phyloP scores from a whole-genome alignment of 495 filamentous ascomycete species.

The Penicillium malachiteum region DNA sequence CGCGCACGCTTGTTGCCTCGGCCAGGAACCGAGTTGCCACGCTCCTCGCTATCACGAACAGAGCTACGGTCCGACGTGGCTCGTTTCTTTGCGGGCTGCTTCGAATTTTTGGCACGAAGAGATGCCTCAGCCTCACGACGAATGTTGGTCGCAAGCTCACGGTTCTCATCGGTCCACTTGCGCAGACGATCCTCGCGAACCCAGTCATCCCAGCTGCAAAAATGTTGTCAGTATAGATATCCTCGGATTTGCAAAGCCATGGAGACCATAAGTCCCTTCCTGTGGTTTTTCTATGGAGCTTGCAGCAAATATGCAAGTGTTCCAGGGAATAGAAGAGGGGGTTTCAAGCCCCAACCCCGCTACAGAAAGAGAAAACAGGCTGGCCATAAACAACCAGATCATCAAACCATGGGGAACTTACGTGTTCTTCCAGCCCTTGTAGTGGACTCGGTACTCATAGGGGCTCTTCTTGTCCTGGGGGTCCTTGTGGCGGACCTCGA shows the following conservation, averaged over 20 bases:
- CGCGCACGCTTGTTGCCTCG: constrained; percentile 64
- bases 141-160: constrained; percentile 65
- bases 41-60: constrained; percentile 82
- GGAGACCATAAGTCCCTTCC: not conserved
- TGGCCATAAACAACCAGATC: not conserved
- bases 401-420: constrained; percentile 44
- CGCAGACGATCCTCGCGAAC: constrained; percentile 90
- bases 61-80: constrained; percentile 75
- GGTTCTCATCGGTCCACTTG: constrained; percentile 93
- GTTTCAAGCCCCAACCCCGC: no score
- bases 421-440: constrained; percentile 99
- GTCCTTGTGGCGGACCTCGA: constrained; percentile 67
- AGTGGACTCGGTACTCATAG: constrained; percentile 88
- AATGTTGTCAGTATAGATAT: constrained; percentile 16
- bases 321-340: no score
- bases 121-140: constrained; percentile 44
- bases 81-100: constrained; percentile 57
- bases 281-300: not conserved
- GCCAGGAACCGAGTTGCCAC: constrained; percentile 64
- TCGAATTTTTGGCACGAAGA: constrained; percentile 38
- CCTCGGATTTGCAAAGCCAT: not conserved
- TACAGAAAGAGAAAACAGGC: not conserved
- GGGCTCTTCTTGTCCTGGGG: constrained; percentile 70
- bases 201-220: constrained; percentile 91
- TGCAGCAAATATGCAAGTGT: not conserved